Evolutionary conservation across 176 grass and related monocot species (phyloP).

Genomic region (Pontederia paniculata): DNA sequence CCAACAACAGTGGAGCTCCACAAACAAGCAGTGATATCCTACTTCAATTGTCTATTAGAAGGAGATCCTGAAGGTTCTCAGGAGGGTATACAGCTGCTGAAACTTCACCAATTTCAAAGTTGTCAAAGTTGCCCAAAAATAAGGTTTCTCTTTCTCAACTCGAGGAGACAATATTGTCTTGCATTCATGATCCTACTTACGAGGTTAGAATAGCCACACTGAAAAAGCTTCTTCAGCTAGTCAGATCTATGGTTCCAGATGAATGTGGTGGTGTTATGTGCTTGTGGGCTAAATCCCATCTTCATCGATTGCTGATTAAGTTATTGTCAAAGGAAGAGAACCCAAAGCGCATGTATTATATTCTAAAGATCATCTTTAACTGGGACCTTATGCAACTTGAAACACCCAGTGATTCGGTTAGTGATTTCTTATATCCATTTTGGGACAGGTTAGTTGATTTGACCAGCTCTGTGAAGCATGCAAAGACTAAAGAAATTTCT

Average conservation of each 20-base stretch:
- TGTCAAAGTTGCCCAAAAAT: constrained; percentile 21
- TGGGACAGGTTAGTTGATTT: constrained; percentile 84
- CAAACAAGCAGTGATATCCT: constrained; percentile 66
- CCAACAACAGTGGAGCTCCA: constrained; percentile 66
- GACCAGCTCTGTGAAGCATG: constrained; percentile 41
- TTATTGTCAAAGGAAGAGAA: constrained; percentile 61
- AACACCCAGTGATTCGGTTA: constrained; percentile 24
- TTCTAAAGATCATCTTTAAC: constrained; percentile 68
- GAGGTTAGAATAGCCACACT: constrained; percentile 77
- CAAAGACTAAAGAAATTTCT: constrained; percentile 71
- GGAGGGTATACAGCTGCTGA: constrained; percentile 38
- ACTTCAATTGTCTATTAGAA: constrained; percentile 68
- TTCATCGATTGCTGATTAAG: constrained; percentile 44
- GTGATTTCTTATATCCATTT: constrained; percentile 37
- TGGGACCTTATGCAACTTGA: constrained; percentile 46
- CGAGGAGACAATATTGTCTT: constrained; percentile 62
- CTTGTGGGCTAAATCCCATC: constrained; percentile 53
- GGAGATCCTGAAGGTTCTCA: constrained; percentile 32
- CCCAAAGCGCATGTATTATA: constrained; percentile 81
- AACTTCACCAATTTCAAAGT: constrained; percentile 23
- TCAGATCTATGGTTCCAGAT: constrained; percentile 36
- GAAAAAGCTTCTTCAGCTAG: constrained; percentile 71
- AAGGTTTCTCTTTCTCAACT: constrained; percentile 34
- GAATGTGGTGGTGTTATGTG: constrained; percentile 36
- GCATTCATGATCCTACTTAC: constrained; percentile 57